Base-by-base conservation (phyloP, 1,284 basidiomycete species). In the Ganoderma sinense region DNA sequence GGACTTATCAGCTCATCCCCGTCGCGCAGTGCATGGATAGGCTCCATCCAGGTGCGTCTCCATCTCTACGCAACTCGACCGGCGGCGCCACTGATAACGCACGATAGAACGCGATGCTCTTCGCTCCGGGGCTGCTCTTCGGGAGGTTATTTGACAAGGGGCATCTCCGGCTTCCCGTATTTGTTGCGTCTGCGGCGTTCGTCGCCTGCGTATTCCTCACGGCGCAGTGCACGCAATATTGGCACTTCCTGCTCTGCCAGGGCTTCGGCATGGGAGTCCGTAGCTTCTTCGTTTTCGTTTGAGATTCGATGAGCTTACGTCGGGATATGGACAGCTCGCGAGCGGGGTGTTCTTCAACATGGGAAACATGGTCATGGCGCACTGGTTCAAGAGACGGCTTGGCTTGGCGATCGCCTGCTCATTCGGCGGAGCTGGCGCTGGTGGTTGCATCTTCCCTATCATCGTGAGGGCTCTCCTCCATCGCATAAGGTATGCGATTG, bases 341-440 rank as follows among this genome's bases (percentile, higher is more conserved):
- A 39, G 56, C 8, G 56, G 56, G 4, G 33, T 59, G 16, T 23
- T 59, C 56, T 59, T 59, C 56, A 59, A 39, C 33, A 59, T 59
- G 56, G 33, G 33, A 23, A 59, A 39, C 36, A 59, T 59, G 56
- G 33, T 59, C 18, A 59, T 74, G 26, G 55, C 74, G 11, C 87
- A 88, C 73, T 87, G 87, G 83, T 88, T 85, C 72, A 79, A 81
- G 62, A 81, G 78, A 60, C 78, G 78, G 63, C 78, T 80, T 40
- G 79, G 80, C 8, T 65, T 82, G 0, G 85, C 85, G 0, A 74
- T 84, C 36, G 84, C 83, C 0, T 13, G 84, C 20, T 72, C 74
- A 10, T 79, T 84, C 0, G 73, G 80, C 2, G 84, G 85, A 0
- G 81, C 82, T 0, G 82, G 82, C 4, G 31, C 83, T 2, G 86